Evolutionary conservation across 306 rosid species (phyloP), one percentile per base, ranked within the genome.

Genomic region (Acacia acuminata): DNA sequence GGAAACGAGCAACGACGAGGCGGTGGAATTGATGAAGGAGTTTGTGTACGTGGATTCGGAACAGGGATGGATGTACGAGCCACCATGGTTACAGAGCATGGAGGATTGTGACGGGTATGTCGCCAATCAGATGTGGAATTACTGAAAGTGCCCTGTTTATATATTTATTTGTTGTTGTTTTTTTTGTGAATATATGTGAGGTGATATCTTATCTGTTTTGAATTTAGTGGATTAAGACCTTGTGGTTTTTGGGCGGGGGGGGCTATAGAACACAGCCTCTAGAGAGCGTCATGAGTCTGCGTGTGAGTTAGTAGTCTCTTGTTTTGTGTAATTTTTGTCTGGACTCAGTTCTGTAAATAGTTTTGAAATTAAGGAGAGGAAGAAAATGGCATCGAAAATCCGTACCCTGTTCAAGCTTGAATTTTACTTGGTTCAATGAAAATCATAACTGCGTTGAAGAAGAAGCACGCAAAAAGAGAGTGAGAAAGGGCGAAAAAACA

Each of bases 1-100:
- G 63, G 97, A 87, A n/a, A 80, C 90, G 3, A 79, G 83, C 72
- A 82, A 81, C 50, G 88, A 88, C 44, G 22, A 51, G 7, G 53
- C 79, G 11, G 64, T 73, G 58, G 88, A 87, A 75, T 69, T 76
- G 67, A 73, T 72, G 2, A 87, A 79, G 14, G 94, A 93, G 82
- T 89, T 93, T 42, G 90, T 95, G 51, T 90, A 77, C 4, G 64
- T 87, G 17, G 97, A 94, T 42, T 82, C 89, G 8, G 88, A 77
- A 7, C 91, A 93, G 17, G 76, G 87, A 1, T 95, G 98, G 97
- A 81, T 87, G 78, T 88, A 86, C 45, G 90, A 89, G 20, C 91
- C 91, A 64, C 92, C 97, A 13, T 87, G 93, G 92, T 45, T 85
- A 36, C 93, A 84, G 78, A 60, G 81, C 67, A 11, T 81, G 65